phyloP scores from a whole-genome alignment of 208 protist species.

The Leishmania martiniquensis region DNA sequence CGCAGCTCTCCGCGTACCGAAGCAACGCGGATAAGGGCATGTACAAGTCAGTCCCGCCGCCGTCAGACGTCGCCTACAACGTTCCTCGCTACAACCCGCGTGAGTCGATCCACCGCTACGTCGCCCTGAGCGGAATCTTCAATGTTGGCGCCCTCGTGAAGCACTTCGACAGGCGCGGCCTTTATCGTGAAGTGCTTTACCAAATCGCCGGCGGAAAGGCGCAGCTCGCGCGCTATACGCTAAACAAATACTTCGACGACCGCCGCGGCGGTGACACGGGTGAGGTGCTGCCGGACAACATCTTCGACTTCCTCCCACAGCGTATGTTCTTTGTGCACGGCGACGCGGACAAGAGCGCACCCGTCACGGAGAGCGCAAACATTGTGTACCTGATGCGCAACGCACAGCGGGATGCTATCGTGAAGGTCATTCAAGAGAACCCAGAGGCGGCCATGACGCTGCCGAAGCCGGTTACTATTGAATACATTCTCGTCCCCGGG shows the following conservation, averaged over 20 bases:
- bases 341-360: slow-evolving; percentile 78
- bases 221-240: slow-evolving; percentile 55
- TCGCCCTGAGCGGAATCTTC: slow-evolving; percentile 89
- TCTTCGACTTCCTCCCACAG: slow-evolving; percentile 82
- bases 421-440: slow-evolving; percentile 25
- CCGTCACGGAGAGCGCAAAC: slow-evolving; percentile 76
- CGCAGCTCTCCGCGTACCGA: slow-evolving; percentile 66
- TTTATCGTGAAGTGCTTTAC: slow-evolving; percentile 66
- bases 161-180: slow-evolving; percentile 65
- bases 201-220: slow-evolving; percentile 56
- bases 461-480: slow-evolving; percentile 50
- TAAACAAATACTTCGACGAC: slow-evolving; percentile 77
- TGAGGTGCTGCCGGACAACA: slow-evolving; percentile 78
- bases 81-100: slow-evolving; percentile 86
- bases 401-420: slow-evolving; percentile 56
- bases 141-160: slow-evolving; percentile 55
- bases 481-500: slow-evolving; percentile 71
- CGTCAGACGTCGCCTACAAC: slow-evolving; percentile 73
- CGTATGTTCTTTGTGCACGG: slow-evolving; percentile 88
- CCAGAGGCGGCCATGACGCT: slow-evolving; percentile 26
- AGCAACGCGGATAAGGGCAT: slow-evolving; percentile 32
- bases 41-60: slow-evolving; percentile 32
- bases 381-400: slow-evolving; percentile 70
- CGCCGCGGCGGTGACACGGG: slow-evolving; percentile 40
- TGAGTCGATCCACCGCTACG: slow-evolving; percentile 75